A percentile compares a stretch with the other conserved stretches of the same genome.
Conservation (phyloP, 768 basidiomycete species). For the Rhizopogon vesiculosus region DNA sequence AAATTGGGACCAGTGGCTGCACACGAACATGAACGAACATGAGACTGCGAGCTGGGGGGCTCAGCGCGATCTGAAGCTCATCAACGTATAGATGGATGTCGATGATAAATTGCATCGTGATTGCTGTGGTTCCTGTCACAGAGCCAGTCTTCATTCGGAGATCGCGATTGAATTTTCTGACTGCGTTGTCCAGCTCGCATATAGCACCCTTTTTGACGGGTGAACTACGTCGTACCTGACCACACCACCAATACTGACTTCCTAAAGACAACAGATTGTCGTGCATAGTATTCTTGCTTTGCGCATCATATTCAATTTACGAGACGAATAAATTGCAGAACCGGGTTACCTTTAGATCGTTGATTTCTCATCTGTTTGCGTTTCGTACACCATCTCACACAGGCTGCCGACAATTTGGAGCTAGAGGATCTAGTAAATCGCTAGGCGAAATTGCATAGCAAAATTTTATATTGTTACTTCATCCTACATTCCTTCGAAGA, state of each 20-base stretch:
- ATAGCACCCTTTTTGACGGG: neutral
- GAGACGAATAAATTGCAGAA: neutral
- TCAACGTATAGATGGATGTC: neutral
- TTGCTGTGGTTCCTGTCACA: neutral
- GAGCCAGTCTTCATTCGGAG: neutral
- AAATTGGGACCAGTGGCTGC: too few species aligned
- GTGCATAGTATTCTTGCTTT: conserved; percentile 5
- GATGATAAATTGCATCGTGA: neutral
- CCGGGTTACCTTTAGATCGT: neutral
- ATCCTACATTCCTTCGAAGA: too few species aligned
- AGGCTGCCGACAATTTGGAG: too few species aligned
- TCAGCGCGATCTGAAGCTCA: too few species aligned
- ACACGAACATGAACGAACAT: too few species aligned
- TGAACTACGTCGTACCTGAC: neutral
- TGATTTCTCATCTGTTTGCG: too few species aligned
- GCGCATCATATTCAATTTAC: conserved; percentile 4
- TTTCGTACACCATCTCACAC: too few species aligned
- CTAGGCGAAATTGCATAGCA: too few species aligned
- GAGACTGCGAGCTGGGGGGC: too few species aligned
- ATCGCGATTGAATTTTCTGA: neutral
- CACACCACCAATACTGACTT: neutral
- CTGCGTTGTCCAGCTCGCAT: neutral
- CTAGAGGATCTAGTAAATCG: too few species aligned
- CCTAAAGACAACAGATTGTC: neutral
- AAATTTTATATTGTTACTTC: too few species aligned